Evolutionary conservation across 768 basidiomycete species (phyloP).

Genomic region (Xanthoconium purpureum): DNA sequence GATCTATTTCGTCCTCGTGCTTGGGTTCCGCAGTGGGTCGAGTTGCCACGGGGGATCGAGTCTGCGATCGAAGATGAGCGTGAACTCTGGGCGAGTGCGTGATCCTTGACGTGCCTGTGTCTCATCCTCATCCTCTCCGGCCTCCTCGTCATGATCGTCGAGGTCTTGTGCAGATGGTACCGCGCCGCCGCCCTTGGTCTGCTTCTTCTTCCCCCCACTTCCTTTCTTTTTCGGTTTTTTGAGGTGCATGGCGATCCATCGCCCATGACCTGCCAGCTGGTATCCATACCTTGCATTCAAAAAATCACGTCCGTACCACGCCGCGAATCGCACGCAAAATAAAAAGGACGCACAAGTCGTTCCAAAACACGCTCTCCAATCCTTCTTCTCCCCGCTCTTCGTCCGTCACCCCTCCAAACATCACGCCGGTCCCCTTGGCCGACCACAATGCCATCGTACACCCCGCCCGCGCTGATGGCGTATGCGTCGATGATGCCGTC

Average conservation of each 20-base stretch:
- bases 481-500: slow-evolving; percentile 52
- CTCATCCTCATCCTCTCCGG: slow-evolving; percentile 13
- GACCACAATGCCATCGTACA: slow-evolving; percentile 86
- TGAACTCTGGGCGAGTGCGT: neutral
- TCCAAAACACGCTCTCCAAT: slow-evolving; percentile 82
- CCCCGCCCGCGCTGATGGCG: slow-evolving; percentile 70
- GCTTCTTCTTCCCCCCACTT: slow-evolving; percentile 43
- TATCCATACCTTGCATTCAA: slow-evolving; percentile 67
- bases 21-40: neutral
- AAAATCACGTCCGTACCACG: neutral
- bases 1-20: slow-evolving; percentile 41
- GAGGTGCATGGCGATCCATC: slow-evolving; percentile 76
- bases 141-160: slow-evolving; percentile 17
- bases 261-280: slow-evolving; percentile 67
- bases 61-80: neutral
- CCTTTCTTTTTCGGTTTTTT: slow-evolving; percentile 57
- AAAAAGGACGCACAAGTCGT: slow-evolving; percentile 55
- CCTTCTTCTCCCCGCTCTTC: slow-evolving; percentile 83
- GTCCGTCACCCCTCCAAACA: slow-evolving; percentile 89
- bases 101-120: slow-evolving; percentile 5
- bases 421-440: slow-evolving; percentile 61
- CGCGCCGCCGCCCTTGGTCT: neutral
- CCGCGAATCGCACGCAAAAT: neutral
- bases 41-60: neutral
- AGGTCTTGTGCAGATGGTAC: neutral